Base-by-base conservation (phyloP, 2,329 filamentous ascomycete genomes). In the Cadophora sp. region DNA sequence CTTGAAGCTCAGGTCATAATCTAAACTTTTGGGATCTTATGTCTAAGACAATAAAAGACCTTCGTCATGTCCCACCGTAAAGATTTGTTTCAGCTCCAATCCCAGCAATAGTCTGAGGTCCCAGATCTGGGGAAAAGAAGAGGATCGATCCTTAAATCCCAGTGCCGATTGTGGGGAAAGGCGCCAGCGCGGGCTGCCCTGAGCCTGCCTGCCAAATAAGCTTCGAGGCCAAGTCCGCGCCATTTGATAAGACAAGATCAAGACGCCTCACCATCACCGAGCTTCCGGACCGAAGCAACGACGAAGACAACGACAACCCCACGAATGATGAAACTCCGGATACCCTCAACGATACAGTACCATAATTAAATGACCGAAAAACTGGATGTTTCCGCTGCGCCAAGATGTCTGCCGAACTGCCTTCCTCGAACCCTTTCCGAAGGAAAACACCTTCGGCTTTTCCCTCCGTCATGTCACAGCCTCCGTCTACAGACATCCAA, bases 351-450 rank as follows among this genome's bases (percentile, higher is more conserved):
- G 66, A 66, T 29, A 64, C 58, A 64, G 64, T 29, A 62, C 58
- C 62, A 60, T 62, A 29, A 64, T 43, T 65, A 43, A 50, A 65
- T 67, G 12, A 62, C 43, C 67, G 64, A 67, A 60, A 43, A 68
- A 59, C 66, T 68, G 68, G 46, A 64, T 69, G 67, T 69, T 56
- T 64, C 61, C 11, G 14, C 12, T 64, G 61, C 50, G 37, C 29
- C 71, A 74, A 48, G n/a, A 78, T 77, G 74, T 69, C 76, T 67
- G 69, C 73, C 58, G 72, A 74, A 31, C 72, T 73, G 59, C 65
- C 72, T 14, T 77, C 76, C 27, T 79, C 77, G 51, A 79, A 79
- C 68, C 77, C 77, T 50, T 79, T 79, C 64, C 71, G 76, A 29
- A 75, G 76, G 72, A 77, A 75, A 75, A 69, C 66, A 22, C 69